These are phyloP conservation scores for Malus orientalis DNA, from an alignment of 306 rosid genomes.

Conservation along the genomic window DNA sequence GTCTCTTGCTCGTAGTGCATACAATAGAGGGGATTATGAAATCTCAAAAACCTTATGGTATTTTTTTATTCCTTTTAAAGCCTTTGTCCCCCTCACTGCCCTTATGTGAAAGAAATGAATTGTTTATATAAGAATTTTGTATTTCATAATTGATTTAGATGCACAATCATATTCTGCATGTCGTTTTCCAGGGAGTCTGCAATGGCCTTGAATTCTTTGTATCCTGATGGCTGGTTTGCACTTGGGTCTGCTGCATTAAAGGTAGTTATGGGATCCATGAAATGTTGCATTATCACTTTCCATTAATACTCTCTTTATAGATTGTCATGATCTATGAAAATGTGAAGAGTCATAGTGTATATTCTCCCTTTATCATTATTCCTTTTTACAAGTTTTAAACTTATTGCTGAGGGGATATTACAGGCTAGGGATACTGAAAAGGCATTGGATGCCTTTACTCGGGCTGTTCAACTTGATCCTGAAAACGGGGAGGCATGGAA, in stretches of 20 bases:
- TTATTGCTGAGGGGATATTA: constrained; percentile 18
- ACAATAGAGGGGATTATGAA: constrained; percentile 85
- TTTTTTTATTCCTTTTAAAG: not conserved
- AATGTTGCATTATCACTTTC: constrained; percentile 8
- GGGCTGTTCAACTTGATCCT: constrained; percentile 95
- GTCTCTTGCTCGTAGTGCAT: constrained; percentile 94
- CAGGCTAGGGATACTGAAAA: constrained; percentile 90
- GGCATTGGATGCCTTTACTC: constrained; percentile 93
- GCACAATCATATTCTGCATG: not conserved
- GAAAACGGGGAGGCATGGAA: constrained; percentile 99
- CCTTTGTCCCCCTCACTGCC: not conserved
- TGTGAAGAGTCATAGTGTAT: not conserved
- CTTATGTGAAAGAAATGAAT: not conserved
- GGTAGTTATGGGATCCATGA: constrained; percentile 39
- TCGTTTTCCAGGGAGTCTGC: constrained; percentile 78
- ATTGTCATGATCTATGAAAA: not conserved
- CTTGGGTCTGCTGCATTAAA: constrained; percentile 95
- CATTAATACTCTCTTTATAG: not conserved
- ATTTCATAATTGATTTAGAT: not conserved
- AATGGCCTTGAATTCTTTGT: constrained; percentile 86
- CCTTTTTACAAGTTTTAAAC: constrained; percentile 2
- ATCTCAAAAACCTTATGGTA: constrained; percentile 55
- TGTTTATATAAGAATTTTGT: not conserved
- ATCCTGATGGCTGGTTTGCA: constrained; percentile 97
- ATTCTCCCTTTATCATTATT: not conserved